Evolutionary conservation across 2,329 filamentous ascomycete species (phyloP).

Genomic region (Aspergillus pseudotamarii): DNA sequence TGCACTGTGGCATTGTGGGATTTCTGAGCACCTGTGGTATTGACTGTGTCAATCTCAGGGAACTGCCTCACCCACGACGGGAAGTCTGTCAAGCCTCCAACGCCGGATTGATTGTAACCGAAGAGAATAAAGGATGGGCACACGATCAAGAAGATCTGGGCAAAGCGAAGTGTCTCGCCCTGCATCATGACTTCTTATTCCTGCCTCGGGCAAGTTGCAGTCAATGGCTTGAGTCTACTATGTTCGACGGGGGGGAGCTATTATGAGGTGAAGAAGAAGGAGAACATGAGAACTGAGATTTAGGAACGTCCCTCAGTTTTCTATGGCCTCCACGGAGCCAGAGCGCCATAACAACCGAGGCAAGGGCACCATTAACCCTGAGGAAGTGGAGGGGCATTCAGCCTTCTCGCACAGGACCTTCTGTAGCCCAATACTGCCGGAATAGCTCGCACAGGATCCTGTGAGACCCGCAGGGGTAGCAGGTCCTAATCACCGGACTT

Average conservation of each 20-base stretch:
- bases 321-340: neutral
- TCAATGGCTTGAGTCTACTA: neutral
- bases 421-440: neutral
- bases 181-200: neutral
- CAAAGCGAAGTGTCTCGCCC: slow-evolving; percentile 12
- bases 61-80: slow-evolving; percentile 39
- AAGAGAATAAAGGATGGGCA: slow-evolving; percentile 49
- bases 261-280: neutral
- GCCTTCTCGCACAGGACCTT: neutral
- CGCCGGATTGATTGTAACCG: slow-evolving; percentile 56
- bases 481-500: neutral
- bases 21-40: slow-evolving; percentile 46
- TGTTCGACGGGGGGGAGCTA: neutral
- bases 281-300: accelerated
- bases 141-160: slow-evolving; percentile 25
- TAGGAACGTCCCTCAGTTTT: neutral
- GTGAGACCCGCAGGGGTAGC: neutral
- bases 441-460: neutral
- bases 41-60: slow-evolving; percentile 53
- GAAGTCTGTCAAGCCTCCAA: slow-evolving; percentile 50
- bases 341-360: neutral
- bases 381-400: neutral
- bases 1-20: slow-evolving; percentile 49
- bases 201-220: neutral
- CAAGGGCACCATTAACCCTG: neutral